These are phyloP conservation scores for Craterostigma plantagineum DNA, from an alignment of 257 asterid species.

Conservation along the genomic window DNA sequence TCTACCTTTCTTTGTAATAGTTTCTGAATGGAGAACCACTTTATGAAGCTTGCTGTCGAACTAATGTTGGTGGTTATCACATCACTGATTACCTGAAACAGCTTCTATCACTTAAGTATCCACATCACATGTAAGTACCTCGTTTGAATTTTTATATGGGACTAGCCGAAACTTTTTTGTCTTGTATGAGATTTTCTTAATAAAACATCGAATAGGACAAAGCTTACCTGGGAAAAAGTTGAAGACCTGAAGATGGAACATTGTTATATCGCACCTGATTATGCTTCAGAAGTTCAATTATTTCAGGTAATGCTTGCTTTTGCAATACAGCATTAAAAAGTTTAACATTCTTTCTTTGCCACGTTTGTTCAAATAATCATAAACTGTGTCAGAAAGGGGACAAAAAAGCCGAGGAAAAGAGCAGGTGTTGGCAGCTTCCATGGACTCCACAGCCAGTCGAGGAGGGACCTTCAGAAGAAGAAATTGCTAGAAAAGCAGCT, in stretches of 20 bases:
- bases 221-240: conserved; percentile 92
- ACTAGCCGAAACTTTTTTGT: conserved; percentile 7
- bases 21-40: conserved; percentile 88
- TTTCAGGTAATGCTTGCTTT: conserved; percentile 55
- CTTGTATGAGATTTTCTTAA: conserved; percentile 9
- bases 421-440: conserved; percentile 87
- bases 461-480: conserved; percentile 95
- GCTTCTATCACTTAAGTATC: conserved; percentile 93
- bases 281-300: conserved; percentile 53
- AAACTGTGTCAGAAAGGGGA: conserved; percentile 44
- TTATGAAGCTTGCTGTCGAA: conserved; percentile 82
- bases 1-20: conserved; percentile 18
- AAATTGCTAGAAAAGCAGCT: conserved; percentile 96
- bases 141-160: too few relatives aligned
- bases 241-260: conserved; percentile 98
- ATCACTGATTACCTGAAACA: conserved; percentile 88
- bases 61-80: conserved; percentile 94
- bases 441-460: conserved; percentile 85
- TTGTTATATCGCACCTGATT: conserved; percentile 74
- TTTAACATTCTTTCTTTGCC: conserved; percentile 1
- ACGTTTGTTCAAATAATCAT: conserved; percentile 4
- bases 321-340: conserved; percentile 4
- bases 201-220: conserved; percentile 36
- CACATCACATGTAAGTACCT: conserved; percentile 83
- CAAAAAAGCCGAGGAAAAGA: conserved; percentile 72